Base-by-base conservation (phyloP, 116 monocot species). In the Zostera marina region DNA sequence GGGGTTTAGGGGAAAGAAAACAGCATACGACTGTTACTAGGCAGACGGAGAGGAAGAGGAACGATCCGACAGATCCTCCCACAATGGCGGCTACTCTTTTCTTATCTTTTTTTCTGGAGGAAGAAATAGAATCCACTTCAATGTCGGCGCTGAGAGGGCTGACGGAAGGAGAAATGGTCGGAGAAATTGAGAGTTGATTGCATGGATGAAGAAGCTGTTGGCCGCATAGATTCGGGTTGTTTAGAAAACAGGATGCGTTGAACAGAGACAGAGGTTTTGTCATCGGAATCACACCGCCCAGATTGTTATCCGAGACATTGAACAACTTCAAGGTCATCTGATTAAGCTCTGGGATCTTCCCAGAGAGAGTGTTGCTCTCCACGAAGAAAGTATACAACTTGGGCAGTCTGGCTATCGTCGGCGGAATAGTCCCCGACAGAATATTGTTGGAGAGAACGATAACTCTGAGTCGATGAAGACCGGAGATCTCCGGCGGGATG, bases 391-490 rank as follows among this genome's bases (percentile, higher is more conserved):
- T 56, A 67, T 78, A 73, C 56, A 98, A 69, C 19, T 81, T 64
- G 12, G 76, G 59, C 8, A 90, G 51, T 8, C 17, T 9, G 17
- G 66, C 22, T 40, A 98, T 67, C 24, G 72, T 53, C 12, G 40
- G 0, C 1, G 98, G 98, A 25, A 98, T 86, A 53, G 44, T 22
- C 42, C 98, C 98, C 22, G 80, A 53, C 25, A 98, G 66, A 9
- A 23, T 62, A 68, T 98, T 98, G 16, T 66, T 42, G 59, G 86
- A 77, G 22, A 98, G 70, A 26, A 69, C 78, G 56, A 98, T 32
- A 56, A 83, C 63, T 52, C 83, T 90, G 61, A 90, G 73, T n/a
- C 83, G 86, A 66, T 87, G 98, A 53, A 98, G 78, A 0, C 48
- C 11, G 26, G 81, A 46, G 23, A 98, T 43, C 12, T 70, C 59